Base-by-base conservation (phyloP, 306 rosid genomes). In the Cotoneaster glaucophyllus region DNA sequence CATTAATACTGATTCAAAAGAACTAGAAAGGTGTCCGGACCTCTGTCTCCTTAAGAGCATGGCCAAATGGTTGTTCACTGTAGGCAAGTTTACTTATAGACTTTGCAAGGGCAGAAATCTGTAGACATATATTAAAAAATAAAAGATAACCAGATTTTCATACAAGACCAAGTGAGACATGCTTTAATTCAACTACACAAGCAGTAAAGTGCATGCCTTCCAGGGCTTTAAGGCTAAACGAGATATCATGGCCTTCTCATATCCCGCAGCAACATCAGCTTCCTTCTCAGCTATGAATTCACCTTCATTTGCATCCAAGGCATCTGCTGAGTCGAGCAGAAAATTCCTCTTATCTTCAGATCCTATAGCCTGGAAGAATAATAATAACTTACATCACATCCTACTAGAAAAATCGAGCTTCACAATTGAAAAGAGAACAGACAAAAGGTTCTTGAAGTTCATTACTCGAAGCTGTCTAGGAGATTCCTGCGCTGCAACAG, bases 11-110 rank as follows among this genome's bases (percentile, higher is more conserved):
- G 64, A 72, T 31, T 44, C 61, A n/a, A 7, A 68, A 75, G 56
- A 79, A 80, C 37, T 64, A 63, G 61, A 71, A 9, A 44, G 44
- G 76, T 50, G 44, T 71, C 77, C 75, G 68, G 59, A 95, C 98
- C 93, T 91, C 97, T n/a, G 85, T 90, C 87, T 86, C 88, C 88
- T 81, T 85, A 45, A 88, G 83, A 79, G 88, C 80, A 64, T 76
- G 89, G 77, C 95, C 96, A 75, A 94, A 44, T 65, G 98, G 96
- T 72, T 92, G 97, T 58, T 88, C 87, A 96, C 90, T 90, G 75
- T 90, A 83, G 5, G 97, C 97, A 75, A 94, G 85, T 75, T 81
- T 85, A 44, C 96, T 94, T 58, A 94, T 67, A 24, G 98, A 87
- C 71, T 73, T 88, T 54, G 87, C 97, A 69, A 91, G 97, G 65